Percentiles rank a stretch among this genome's conserved stretches.
Evolutionary conservation across 768 basidiomycete genomes (phyloP).

Genomic region (Rhodosporidiobolus sp.): DNA sequence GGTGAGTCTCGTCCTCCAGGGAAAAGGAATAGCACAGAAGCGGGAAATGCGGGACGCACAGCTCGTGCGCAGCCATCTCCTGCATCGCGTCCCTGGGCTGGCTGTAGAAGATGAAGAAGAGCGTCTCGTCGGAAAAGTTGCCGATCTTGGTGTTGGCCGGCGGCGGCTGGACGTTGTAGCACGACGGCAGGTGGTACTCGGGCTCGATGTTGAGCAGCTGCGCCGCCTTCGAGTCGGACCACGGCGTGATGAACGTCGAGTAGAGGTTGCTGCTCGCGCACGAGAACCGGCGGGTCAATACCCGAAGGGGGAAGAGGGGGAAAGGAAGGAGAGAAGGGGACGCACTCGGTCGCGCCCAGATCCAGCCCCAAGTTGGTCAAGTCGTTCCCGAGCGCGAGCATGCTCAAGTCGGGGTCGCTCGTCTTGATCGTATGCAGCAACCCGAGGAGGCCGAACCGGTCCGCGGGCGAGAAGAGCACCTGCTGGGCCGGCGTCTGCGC

Average conservation of each 20-base stretch:
- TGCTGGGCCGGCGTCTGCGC: slow-evolving; percentile 91
- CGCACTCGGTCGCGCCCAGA: slow-evolving; percentile 77
- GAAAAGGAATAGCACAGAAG: too few relatives aligned
- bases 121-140: slow-evolving; percentile 88
- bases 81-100: slow-evolving; percentile 86
- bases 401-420: slow-evolving; percentile 74
- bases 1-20: background rate
- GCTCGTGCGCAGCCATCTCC: slow-evolving; percentile 89
- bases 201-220: slow-evolving; percentile 83
- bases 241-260: slow-evolving; percentile 88
- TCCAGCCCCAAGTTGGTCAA: slow-evolving; percentile 87
- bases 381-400: slow-evolving; percentile 85
- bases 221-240: slow-evolving; percentile 74
- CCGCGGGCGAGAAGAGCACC: slow-evolving; percentile 83
- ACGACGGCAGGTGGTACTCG: slow-evolving; percentile 81
- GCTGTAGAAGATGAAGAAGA: slow-evolving; percentile 98
- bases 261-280: slow-evolving; percentile 40
- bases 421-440: slow-evolving; percentile 78
- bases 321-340: slow-evolving; percentile 30
- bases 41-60: slow-evolving; percentile 66
- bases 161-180: slow-evolving; percentile 88
- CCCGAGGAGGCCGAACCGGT: slow-evolving; percentile 88
- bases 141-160: slow-evolving; percentile 75
- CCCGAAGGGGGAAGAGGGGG: background rate
- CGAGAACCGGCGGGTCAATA: background rate